phyloP scores from a whole-genome alignment of 129 eudicot genomes.

The Cynara cardunculus region DNA sequence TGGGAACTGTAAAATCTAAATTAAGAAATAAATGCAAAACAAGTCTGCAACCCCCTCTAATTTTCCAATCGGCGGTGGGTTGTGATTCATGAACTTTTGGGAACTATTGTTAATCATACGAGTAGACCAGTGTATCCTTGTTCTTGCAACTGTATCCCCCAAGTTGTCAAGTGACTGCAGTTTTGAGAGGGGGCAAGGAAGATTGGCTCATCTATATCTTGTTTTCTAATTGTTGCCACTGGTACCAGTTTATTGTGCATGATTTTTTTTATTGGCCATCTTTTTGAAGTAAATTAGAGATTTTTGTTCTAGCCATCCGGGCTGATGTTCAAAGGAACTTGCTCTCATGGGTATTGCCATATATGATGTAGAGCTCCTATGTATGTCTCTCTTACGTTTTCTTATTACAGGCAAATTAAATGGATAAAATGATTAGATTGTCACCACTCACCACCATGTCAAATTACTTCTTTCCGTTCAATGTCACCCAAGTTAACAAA shows the following conservation, averaged over 20 bases:
- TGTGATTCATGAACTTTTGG: background rate
- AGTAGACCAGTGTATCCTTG: background rate
- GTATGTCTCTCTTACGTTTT: background rate
- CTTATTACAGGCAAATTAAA: background rate
- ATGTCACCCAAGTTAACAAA: no score
- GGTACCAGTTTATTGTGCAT: background rate
- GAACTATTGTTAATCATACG: slow-evolving; percentile 1
- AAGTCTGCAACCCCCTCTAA: background rate
- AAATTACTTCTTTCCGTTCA: no score
- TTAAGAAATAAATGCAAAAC: background rate
- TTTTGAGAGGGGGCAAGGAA: background rate
- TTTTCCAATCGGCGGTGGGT: background rate
- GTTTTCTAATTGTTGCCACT: background rate
- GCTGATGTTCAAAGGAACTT: background rate
- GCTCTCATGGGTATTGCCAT: slow-evolving; percentile 1
- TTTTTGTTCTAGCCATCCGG: background rate
- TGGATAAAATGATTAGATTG: background rate
- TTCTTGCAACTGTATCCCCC: background rate
- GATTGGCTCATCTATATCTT: background rate
- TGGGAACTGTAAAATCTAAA: background rate
- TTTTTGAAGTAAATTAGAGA: background rate
- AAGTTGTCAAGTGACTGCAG: background rate
- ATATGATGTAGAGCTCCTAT: slow-evolving; percentile 1
- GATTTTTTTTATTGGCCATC: background rate
- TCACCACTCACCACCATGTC: no score